Evolutionary conservation across 2,329 filamentous ascomycete species (phyloP).

Genomic region (Neofusicoccum sp.): DNA sequence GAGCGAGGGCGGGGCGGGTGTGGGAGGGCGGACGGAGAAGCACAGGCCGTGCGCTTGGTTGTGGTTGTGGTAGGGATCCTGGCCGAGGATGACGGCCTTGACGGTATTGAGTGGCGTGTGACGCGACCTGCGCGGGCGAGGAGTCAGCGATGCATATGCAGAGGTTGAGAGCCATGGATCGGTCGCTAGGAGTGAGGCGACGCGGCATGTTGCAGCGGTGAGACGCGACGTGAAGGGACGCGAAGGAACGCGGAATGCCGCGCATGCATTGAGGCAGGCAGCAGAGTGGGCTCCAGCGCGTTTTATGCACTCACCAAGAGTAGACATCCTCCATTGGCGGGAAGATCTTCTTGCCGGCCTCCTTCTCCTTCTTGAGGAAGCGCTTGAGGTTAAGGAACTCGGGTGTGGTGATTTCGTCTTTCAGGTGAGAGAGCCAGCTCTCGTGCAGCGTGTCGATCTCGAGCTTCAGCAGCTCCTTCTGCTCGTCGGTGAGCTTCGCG

Average conservation of each 20-base stretch:
- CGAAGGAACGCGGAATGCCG: background rate
- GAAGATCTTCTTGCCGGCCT: conserved; percentile 74
- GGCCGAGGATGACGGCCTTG: conserved; percentile 89
- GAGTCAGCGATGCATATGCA: background rate
- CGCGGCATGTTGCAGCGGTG: background rate
- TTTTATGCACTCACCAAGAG: conserved; percentile 71
- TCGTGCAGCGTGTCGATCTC: conserved; percentile 92
- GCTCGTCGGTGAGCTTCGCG: conserved; percentile 73
- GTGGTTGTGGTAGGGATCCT: conserved; percentile 94
- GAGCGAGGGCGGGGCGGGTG: conserved; percentile 82
- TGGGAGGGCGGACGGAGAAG: conserved; percentile 91
- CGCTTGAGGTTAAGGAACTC: conserved; percentile 86
- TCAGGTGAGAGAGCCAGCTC: conserved; percentile 85
- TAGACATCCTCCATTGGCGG: conserved; percentile 88
- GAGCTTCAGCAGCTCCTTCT: conserved; percentile 75
- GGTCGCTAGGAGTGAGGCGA: too few relatives aligned
- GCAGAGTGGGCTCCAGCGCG: background rate
- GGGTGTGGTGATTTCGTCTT: conserved; percentile 75
- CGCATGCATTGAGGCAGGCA: background rate
- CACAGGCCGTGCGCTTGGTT: conserved; percentile 96
- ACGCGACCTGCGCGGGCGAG: conserved; percentile 66
- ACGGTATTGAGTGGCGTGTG: conserved; percentile 86
- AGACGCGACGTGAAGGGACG: background rate
- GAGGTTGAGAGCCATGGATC: background rate
- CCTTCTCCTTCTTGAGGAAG: conserved; percentile 77